Evolutionary conservation across 2,329 filamentous ascomycete genomes (phyloP), one percentile per base, ranked within the genome.

Genomic region (Epichloe typhina): DNA sequence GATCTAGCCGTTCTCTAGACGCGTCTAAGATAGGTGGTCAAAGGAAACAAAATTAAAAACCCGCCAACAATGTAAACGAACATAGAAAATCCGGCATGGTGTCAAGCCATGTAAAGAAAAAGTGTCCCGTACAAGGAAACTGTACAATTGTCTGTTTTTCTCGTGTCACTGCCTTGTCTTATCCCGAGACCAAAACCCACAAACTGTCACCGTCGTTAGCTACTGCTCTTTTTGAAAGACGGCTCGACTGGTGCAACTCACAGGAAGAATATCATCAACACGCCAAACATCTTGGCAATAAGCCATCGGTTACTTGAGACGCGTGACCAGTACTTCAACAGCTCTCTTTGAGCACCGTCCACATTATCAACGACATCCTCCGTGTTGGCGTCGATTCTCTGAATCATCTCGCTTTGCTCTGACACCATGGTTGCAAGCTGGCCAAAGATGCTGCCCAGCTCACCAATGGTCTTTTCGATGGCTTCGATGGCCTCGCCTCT

Each of bases 331-430:
- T 97, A 98, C 67, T 96, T 96, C 70, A 98, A 80, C 62, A 98
- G 66, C 69, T 98, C 91, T 55, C 90, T 78, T 65, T 98, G 93
- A 5, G 93, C 93, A 17, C 93, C 93, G 62, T 95, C 82, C n/a
- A 98, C 91, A 60, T 98, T 98, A 62, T 97, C 91, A 50, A 98
- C 91, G 5, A 98, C 88, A 60, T 96, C 90, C 63, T 98, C 93
- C 1, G 91, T 96, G 67, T 97, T 96, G 57, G 91, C 91, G 61
- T 97, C 91, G 62, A 96, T 96, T 47, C 91, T 78, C 69, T 97
- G 88, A 57, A 98, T 95, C 85, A 95, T 95, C 69, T 96, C 93
- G 54, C 87, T 88, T 70, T 98, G 93, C 66, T 98, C 91, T 50
- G 86, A 88, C 33, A 98, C 93, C 93, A 98, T 97, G 58, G 88